A percentile compares a stretch with the other conserved stretches of the same genome.
phyloP scores from a whole-genome alignment of 768 basidiomycete genomes.

The Termitomyces sp. region DNA sequence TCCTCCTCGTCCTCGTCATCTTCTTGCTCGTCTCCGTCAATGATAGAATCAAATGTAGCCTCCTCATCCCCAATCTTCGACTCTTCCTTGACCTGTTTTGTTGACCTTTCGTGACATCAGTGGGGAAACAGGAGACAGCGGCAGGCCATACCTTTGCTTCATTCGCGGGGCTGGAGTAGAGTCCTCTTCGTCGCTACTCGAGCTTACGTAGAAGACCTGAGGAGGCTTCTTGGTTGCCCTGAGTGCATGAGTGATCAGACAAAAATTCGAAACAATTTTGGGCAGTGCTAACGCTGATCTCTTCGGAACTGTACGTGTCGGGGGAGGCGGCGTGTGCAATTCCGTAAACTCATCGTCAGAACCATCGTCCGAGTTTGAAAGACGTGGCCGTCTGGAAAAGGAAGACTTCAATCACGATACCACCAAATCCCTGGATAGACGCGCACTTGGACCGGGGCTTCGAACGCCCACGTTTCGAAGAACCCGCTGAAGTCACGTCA shows the following conservation, averaged over 20 bases:
- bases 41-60: slow-evolving; percentile 40
- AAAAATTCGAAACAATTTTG: not conserved
- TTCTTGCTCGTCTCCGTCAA: slow-evolving; percentile 40
- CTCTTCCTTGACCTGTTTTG: slow-evolving; percentile 26
- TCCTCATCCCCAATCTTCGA: slow-evolving; percentile 26
- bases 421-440: not conserved
- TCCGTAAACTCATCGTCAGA: slow-evolving; percentile 32
- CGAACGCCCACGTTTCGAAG: slow-evolving; percentile 22
- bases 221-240: slow-evolving; percentile 36
- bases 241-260: not conserved
- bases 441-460: slow-evolving; percentile 38
- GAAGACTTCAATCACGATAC: not conserved
- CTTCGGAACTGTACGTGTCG: slow-evolving; percentile 47
- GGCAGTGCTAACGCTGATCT: slow-evolving; percentile 46
- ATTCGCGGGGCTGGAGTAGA: slow-evolving; percentile 12
- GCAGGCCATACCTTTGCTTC: slow-evolving; percentile 9
- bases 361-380: slow-evolving; percentile 47
- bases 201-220: slow-evolving; percentile 29
- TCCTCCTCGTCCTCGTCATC: slow-evolving; percentile 45
- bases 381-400: slow-evolving; percentile 41
- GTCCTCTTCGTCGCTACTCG: slow-evolving; percentile 33
- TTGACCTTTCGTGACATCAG: slow-evolving; percentile 7
- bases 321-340: slow-evolving; percentile 26
- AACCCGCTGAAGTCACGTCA: slow-evolving; percentile 27
- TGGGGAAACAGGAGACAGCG: not conserved